Conservation (phyloP, 2,329 filamentous ascomycete genomes). For the Xylaria sp. region DNA sequence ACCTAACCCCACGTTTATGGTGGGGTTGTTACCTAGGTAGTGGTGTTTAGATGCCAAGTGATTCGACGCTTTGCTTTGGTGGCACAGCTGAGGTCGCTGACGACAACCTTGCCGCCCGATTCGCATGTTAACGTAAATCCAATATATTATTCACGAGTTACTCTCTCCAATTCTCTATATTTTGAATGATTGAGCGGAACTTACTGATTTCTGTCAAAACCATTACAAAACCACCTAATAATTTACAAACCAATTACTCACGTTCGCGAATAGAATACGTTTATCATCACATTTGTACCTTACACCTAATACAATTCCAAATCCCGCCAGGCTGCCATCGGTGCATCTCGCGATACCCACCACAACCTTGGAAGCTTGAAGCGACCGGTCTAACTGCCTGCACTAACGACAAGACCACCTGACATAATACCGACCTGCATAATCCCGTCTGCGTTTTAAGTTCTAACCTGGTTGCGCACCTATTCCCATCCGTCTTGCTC, state of each 20-base stretch:
- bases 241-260: not conserved
- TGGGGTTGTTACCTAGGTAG: not conserved
- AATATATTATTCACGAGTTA: slow-evolving; percentile 1
- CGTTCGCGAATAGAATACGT: not conserved
- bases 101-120: slow-evolving; percentile 29
- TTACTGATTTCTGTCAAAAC: not conserved
- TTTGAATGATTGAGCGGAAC: not conserved
- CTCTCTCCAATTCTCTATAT: not conserved
- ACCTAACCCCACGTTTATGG: slow-evolving; percentile 30
- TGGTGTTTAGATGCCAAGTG: not conserved
- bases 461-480: slow-evolving; percentile 10
- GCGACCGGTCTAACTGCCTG: slow-evolving; percentile 9
- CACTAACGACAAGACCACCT: slow-evolving; percentile 14
- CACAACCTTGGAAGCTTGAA: not conserved
- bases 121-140: slow-evolving; percentile 4
- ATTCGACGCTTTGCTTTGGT: slow-evolving; percentile 20
- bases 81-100: slow-evolving; percentile 38
- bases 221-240: not conserved
- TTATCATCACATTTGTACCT: not conserved
- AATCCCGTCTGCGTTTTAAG: slow-evolving; percentile 12
- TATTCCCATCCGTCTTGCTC: slow-evolving; percentile 11
- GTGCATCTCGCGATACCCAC: slow-evolving; percentile 26
- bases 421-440: slow-evolving; percentile 29
- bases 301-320: slow-evolving; percentile 28
- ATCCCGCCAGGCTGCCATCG: slow-evolving; percentile 25